A percentile compares a stretch with the other conserved stretches of the same genome.
phyloP scores from a whole-genome alignment of 2,329 filamentous ascomycete genomes.

The Gremmenia infestans region DNA sequence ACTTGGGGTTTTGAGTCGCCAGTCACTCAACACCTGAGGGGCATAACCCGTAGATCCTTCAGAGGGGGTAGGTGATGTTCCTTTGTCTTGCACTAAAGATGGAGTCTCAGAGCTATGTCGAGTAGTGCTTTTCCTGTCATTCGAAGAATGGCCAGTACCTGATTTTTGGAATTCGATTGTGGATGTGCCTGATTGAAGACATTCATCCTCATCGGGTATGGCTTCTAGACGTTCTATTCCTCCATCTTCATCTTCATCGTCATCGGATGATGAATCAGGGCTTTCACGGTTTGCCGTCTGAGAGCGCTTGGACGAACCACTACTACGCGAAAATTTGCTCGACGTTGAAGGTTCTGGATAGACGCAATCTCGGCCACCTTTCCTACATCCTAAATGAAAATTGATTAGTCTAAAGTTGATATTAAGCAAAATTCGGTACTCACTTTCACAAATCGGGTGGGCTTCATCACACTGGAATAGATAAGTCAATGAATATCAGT shows the following conservation, averaged over 20 bases:
- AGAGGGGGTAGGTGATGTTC: slow-evolving; percentile 48
- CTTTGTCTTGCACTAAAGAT: slow-evolving; percentile 46
- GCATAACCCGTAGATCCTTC: slow-evolving; percentile 31
- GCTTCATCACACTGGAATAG: slow-evolving; percentile 77
- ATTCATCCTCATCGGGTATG: slow-evolving; percentile 52
- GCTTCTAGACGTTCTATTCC: slow-evolving; percentile 44
- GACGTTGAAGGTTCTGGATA: slow-evolving; percentile 68
- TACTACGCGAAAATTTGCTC: slow-evolving; percentile 20
- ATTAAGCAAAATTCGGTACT: slow-evolving; percentile 23
- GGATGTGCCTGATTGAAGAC: slow-evolving; percentile 14
- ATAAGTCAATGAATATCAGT: slow-evolving; percentile 21
- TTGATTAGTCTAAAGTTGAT: slow-evolving; percentile 20
- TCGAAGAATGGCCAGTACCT: slow-evolving; percentile 37
- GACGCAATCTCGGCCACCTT: slow-evolving; percentile 83
- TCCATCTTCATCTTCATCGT: slow-evolving; percentile 43
- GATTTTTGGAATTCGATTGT: slow-evolving; percentile 32
- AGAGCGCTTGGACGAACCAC: slow-evolving; percentile 32
- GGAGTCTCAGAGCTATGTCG: slow-evolving; percentile 49
- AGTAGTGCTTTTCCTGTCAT: slow-evolving; percentile 33
- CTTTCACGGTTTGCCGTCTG: slow-evolving; percentile 28
- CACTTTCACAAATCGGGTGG: slow-evolving; percentile 79
- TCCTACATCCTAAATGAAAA: slow-evolving; percentile 65
- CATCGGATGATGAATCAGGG: slow-evolving; percentile 50
- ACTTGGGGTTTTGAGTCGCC: slow-evolving; percentile 16
- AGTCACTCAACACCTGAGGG: slow-evolving; percentile 8